Evolutionary conservation across 129 eudicot species (phyloP).

Genomic region (Centrapalus pauciflorus): DNA sequence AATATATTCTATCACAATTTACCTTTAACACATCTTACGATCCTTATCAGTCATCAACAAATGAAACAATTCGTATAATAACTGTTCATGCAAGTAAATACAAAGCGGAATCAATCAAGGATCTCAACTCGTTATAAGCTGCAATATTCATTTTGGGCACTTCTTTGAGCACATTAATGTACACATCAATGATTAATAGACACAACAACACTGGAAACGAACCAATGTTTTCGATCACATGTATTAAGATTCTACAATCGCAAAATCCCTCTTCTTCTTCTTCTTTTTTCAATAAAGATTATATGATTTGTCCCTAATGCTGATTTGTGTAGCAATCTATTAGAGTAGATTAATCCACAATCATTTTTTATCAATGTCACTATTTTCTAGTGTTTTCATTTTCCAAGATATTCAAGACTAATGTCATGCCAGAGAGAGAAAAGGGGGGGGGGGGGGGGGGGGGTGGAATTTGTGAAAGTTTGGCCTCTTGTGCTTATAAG

Average conservation of each 20-base stretch:
- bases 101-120: neutral
- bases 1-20: neutral
- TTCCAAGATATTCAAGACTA: neutral
- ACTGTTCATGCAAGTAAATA: neutral
- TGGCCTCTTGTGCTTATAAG: neutral
- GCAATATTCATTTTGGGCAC: neutral
- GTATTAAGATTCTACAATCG: neutral
- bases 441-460: too few species aligned
- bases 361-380: neutral
- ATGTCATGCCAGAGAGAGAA: too few species aligned
- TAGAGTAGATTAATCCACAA: neutral
- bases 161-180: conserved; percentile 1
- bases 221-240: neutral
- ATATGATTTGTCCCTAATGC: too few species aligned
- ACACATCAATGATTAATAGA: neutral
- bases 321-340: too few species aligned
- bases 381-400: neutral
- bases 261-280: neutral
- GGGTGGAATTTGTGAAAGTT: neutral
- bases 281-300: too few species aligned
- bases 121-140: neutral
- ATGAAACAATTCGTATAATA: neutral
- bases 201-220: neutral
- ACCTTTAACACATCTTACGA: neutral
- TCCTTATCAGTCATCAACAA: neutral